Percentiles rank a stretch among this genome's conserved stretches.
These are phyloP conservation scores for Rhytidhysteron rufulum DNA, from an alignment of 2,329 filamentous ascomycete species.

Conservation along the genomic window DNA sequence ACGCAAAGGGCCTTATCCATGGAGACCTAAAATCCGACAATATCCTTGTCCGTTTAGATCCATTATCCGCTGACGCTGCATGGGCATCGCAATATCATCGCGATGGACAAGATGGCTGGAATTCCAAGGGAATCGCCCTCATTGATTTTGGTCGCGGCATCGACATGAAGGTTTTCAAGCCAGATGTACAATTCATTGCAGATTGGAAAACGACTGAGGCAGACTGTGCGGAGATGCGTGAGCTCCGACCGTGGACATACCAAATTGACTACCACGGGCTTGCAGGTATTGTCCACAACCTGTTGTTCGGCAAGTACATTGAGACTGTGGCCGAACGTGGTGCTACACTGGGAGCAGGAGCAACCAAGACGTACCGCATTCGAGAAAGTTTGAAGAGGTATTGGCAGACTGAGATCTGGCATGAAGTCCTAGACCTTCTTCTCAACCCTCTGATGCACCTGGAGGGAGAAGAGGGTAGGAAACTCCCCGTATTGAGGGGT, in stretches of 20 bases:
- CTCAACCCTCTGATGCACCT: slow-evolving; percentile 73
- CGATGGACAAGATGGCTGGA: slow-evolving; percentile 75
- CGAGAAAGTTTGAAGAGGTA: slow-evolving; percentile 86
- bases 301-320: slow-evolving; percentile 94
- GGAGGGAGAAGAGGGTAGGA: slow-evolving; percentile 61
- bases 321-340: slow-evolving; percentile 59
- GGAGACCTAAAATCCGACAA: slow-evolving; percentile 96
- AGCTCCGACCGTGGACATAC: slow-evolving; percentile 92
- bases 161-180: slow-evolving; percentile 80
- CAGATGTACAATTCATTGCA: slow-evolving; percentile 81
- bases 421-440: slow-evolving; percentile 74
- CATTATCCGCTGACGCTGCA: slow-evolving; percentile 38
- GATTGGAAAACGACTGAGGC: slow-evolving; percentile 88
- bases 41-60: slow-evolving; percentile 79
- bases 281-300: slow-evolving; percentile 79
- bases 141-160: slow-evolving; percentile 96
- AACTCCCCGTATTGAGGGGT: slow-evolving; percentile 68
- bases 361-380: slow-evolving; percentile 69
- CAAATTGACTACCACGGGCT: slow-evolving; percentile 96
- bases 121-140: slow-evolving; percentile 71
- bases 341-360: slow-evolving; percentile 53
- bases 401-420: slow-evolving; percentile 94
- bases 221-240: slow-evolving; percentile 94
- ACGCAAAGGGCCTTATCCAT: slow-evolving; percentile 75
- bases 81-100: slow-evolving; percentile 66